Conservation (phyloP, 352 stramenopile species). For the Phytophthora parvispora region DNA sequence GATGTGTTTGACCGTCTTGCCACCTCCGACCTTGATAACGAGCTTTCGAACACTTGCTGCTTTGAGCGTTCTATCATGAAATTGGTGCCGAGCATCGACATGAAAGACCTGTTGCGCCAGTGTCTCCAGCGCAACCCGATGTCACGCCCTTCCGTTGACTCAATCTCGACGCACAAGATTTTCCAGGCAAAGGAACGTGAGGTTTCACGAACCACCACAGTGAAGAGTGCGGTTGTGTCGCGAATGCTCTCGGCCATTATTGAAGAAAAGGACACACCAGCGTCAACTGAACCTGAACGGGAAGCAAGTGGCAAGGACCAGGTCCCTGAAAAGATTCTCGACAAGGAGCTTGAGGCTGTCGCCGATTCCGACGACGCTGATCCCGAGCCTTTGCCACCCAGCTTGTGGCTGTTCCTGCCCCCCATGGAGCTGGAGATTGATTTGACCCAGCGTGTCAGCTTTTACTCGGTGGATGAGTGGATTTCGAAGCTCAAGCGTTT, state of each 20-base stretch:
- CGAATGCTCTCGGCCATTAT: constrained; percentile 31
- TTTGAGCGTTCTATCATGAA: constrained; percentile 63
- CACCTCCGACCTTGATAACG: constrained; percentile 3
- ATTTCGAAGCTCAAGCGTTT: constrained; percentile 46
- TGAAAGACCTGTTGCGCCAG: constrained; percentile 50
- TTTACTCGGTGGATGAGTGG: constrained; percentile 60
- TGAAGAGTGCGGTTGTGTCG: constrained; percentile 9
- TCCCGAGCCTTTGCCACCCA: constrained; percentile 52
- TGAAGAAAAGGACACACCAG: constrained; percentile 22
- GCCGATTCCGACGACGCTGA: neutral
- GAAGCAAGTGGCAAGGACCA: constrained; percentile 30
- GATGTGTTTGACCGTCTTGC: constrained; percentile 51
- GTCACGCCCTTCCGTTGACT: constrained; percentile 49
- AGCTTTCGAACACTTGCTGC: constrained; percentile 28
- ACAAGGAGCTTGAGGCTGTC: constrained; percentile 1
- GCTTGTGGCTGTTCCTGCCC: constrained; percentile 73
- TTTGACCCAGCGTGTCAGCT: constrained; percentile 18
- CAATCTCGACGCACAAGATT: constrained; percentile 47
- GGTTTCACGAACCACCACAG: constrained; percentile 19
- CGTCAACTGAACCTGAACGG: constrained; percentile 19
- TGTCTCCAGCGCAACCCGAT: constrained; percentile 51
- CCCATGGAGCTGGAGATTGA: constrained; percentile 49
- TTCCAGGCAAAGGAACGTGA: constrained; percentile 37
- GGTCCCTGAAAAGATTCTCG: neutral
- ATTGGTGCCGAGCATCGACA: constrained; percentile 55